Evolutionary conservation across 2,329 filamentous ascomycete genomes (phyloP), one percentile per base, ranked within the genome.

Genomic region (Claviceps humidiphila): DNA sequence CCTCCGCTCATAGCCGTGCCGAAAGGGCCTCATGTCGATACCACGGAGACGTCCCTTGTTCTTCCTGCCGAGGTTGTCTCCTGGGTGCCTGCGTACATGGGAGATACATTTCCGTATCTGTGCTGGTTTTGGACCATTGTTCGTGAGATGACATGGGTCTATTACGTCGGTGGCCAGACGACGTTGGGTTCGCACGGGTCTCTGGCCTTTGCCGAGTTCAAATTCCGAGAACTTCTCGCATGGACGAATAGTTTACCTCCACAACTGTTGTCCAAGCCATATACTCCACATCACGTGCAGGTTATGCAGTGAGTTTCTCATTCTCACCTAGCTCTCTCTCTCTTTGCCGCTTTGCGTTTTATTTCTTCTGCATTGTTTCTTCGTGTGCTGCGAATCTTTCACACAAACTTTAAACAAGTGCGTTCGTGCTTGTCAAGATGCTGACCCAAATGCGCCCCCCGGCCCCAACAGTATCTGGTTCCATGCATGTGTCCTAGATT

Each of bases 91-190:
- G 50, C 34, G 20, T 59, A 57, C 39, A 58, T 56, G 51, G 61
- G 62, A 6, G 54, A 48, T 3, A 62, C 58, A 0, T 68, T 67
- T 43, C 58, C 63, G 0, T 52, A 53, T 1, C n/a, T 66, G 2
- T 68, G 64, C 54, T 57, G 56, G 6, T 64, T 68, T 49, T 68
- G 66, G 66, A 42, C 52, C 6, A 65, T 68, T 20, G 53, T 64
- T 1, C 59, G 64, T 5, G 59, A 59, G 16, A 58, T 61, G 41
- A 52, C 54, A 47, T 20, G 62, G 56, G 57, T 52, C 41, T 65
- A 64, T 34, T 63, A 64, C 17, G 55, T 56, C 4, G 40, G 52
- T 8, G 53, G 51, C 17, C 53, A 51, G 8, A 56, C 52, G 1
- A 56, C 57, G 4, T 44, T 39, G 22, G 42, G 2, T 26, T 52